Base-by-base conservation (phyloP, 495 filamentous ascomycete species). In the Hypoxylon perforatum region DNA sequence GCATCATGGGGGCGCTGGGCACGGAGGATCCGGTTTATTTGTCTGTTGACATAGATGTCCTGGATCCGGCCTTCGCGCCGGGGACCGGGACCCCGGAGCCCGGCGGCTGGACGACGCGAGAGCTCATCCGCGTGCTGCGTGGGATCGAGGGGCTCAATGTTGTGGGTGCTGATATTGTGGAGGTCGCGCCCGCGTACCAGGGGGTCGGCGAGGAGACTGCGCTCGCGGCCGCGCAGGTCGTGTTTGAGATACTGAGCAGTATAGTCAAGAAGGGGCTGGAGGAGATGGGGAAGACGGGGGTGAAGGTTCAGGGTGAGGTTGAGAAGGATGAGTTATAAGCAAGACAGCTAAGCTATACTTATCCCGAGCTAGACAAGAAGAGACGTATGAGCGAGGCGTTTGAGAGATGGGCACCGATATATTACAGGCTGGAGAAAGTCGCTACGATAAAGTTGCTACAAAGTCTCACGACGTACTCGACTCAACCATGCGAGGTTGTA, bases 141-240 rank as follows among this genome's bases (percentile, higher is more conserved):
- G 90, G 90, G 0, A 75, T 92, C 7, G 88, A 91, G 79, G 83
- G 81, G 35, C 63, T 92, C 72, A 91, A 92, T 72, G 69, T 92
- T 0, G 88, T 92, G 17, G 90, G 90, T 0, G 89, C 87, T 3
- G 90, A 92, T 76, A 88, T 94, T 63, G 92, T 96, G 19, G 92
- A 96, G 83, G 92, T 96, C 12, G 88, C 90, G 45, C 92, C 92
- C 1, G 90, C 91, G 11, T 95, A 96, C 74, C 91, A 95, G 77
- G 92, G 91, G 4, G 86, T 84, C 48, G 91, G 90, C 0, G 92
- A 96, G 83, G 88, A 90, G 71, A 96, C 92, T 38, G 91, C 92
- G 47, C 80, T 95, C 66, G 91, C 90, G n/a, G 92, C 89, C 0
- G 91, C 91, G 9, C 91, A 94, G 80, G 85, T 91, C 18, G 89